Percentiles rank a stretch among this genome's conserved stretches.
phyloP scores from a whole-genome alignment of 1,284 basidiomycete species.

The Earliella scabrosa region DNA sequence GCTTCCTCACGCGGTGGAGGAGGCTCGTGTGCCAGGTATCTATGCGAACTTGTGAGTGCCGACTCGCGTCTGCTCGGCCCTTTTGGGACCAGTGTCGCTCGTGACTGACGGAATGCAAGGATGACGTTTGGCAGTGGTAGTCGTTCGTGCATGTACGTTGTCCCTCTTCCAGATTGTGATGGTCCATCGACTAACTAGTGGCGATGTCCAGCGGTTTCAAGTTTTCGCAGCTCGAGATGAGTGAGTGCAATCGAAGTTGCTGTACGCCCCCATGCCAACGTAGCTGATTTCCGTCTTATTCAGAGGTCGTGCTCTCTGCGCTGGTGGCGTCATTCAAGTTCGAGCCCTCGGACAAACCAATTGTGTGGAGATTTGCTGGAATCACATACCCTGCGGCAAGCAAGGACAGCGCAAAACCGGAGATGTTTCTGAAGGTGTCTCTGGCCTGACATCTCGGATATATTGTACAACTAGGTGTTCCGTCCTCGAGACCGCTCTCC shows the following conservation, averaged over 20 bases:
- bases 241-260: conserved; percentile 8
- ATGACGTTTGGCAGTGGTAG: conserved; percentile 38
- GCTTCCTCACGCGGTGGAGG: conserved; percentile 1
- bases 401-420: not conserved
- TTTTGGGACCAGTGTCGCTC: not conserved
- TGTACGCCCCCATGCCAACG: too few species aligned
- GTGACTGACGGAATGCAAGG: conserved; percentile 26
- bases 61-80: too few species aligned
- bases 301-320: not conserved
- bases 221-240: conserved; percentile 13
- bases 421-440: not conserved
- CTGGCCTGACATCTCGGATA: not conserved
- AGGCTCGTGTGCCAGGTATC: conserved; percentile 10
- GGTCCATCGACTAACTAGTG: too few species aligned
- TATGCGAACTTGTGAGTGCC: conserved; percentile 16
- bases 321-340: not conserved
- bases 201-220: conserved; percentile 8
- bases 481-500: not conserved
- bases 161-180: too few species aligned
- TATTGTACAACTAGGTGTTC: not conserved
- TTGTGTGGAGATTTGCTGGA: not conserved
- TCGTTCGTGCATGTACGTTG: conserved; percentile 34
- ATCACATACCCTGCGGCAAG: not conserved
- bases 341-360: not conserved
- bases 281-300: not conserved